These are phyloP conservation scores for Backusella psychrophila DNA, from an alignment of 192 early-diverging fungal species.

Conservation along the genomic window DNA sequence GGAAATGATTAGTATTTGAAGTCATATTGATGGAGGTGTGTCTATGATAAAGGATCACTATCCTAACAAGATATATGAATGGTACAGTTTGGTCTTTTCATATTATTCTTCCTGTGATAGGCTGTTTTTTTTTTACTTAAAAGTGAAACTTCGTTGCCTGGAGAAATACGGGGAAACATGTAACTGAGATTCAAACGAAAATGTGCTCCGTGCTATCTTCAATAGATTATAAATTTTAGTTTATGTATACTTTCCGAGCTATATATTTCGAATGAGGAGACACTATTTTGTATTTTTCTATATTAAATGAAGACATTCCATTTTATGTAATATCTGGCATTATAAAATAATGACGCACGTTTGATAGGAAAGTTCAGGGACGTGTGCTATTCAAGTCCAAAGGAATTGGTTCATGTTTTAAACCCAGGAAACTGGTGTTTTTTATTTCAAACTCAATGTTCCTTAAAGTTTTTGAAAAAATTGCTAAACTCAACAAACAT, in stretches of 20 bases:
- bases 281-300: not conserved
- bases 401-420: not conserved
- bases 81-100: too few relatives aligned
- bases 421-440: not conserved
- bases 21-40: too few relatives aligned
- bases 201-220: not conserved
- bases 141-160: not conserved
- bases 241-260: not conserved
- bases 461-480: not conserved
- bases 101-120: constrained; percentile 22
- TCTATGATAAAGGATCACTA: too few relatives aligned
- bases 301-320: not conserved
- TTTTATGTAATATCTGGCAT: not conserved
- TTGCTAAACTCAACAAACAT: not conserved
- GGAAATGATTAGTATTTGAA: too few relatives aligned
- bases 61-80: too few relatives aligned
- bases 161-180: not conserved
- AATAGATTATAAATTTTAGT: not conserved
- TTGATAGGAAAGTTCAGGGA: not conserved
- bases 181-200: not conserved
- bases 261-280: not conserved
- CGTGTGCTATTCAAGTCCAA: not conserved
- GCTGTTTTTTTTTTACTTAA: not conserved
- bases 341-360: not conserved
- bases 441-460: not conserved